Evolutionary conservation across 2,329 filamentous ascomycete species (phyloP).

Genomic region (Leptosphaerulina australis): DNA sequence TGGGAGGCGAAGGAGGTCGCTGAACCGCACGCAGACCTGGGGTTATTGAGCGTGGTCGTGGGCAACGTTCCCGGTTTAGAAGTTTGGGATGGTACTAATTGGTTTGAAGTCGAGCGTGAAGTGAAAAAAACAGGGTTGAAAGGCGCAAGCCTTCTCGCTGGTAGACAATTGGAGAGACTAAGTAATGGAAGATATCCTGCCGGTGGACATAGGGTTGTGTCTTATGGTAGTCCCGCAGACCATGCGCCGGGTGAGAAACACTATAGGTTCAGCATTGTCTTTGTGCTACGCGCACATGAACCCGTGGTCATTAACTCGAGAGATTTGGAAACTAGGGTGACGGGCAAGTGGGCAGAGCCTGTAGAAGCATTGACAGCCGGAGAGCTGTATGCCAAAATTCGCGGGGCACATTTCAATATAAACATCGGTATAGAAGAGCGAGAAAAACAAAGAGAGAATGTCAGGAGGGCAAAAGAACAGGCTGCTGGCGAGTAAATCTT

Average conservation of each 20-base stretch:
- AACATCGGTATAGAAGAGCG: constrained; percentile 43
- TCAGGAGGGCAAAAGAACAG: constrained; percentile 7
- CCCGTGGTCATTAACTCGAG: constrained; percentile 33
- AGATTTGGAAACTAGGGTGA: constrained; percentile 37
- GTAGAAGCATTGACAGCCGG: constrained; percentile 40
- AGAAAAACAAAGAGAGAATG: constrained; percentile 37
- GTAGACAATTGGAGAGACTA: constrained; percentile 40
- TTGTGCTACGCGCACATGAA: constrained; percentile 45
- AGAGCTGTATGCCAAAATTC: constrained; percentile 39
- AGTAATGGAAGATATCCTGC: constrained; percentile 39
- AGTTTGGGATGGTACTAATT: constrained; percentile 39
- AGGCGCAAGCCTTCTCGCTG: constrained; percentile 38
- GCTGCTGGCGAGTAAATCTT: too few species aligned
- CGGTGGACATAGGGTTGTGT: constrained; percentile 45
- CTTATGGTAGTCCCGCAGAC: constrained; percentile 39
- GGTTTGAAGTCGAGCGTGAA: constrained; percentile 37
- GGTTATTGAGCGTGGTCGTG: constrained; percentile 42
- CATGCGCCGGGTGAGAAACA: constrained; percentile 16
- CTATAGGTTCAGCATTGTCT: constrained; percentile 47
- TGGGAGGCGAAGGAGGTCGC: constrained; percentile 45
- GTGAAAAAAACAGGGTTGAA: constrained; percentile 23
- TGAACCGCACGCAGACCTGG: constrained; percentile 47
- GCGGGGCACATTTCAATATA: constrained; percentile 46
- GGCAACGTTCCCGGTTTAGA: constrained; percentile 47
- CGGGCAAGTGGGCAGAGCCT: constrained; percentile 35